Evolutionary conservation across 306 rosid species (phyloP), one percentile per base, ranked within the genome.

Genomic region (Quercus wislizeni): DNA sequence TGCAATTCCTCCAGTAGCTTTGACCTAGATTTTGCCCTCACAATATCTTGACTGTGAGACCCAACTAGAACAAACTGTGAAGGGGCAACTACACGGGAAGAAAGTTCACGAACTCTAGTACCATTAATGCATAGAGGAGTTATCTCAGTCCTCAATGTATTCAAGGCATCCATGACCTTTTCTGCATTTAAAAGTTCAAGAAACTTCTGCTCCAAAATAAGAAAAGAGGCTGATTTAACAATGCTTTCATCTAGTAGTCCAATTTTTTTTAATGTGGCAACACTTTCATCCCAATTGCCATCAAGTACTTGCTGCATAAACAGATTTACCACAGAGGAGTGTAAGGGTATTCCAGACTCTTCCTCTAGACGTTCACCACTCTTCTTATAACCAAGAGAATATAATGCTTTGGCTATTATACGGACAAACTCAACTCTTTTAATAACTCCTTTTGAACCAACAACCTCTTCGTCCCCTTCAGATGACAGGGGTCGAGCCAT

Each of bases 401-500:
- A 93, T 55, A 96, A 82, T 5, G 99, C 99, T 84, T 87, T 96
- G 1, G 97, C 97, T 43, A 96, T 93, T 76, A 96, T 90, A 78
- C 98, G 86, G n/a, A 96, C 99, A 85, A 96, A 96, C 78, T 96
- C 99, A 17, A 85, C 98, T 76, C 80, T 89, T 80, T 85, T 91
- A 64, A 96, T 88, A 65, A 96, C 91, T 82, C 98, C 98, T 84
- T 84, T 96, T 18, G 99, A 86, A 74, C 99, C 99, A 49, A 96
- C 82, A 83, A 96, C 98, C 67, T 89, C 90, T 41, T 85, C 90
- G 35, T 89, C 98, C 97, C 93, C 94, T 85, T 87, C 85, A 51
- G 91, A 81, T 61, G 87, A 80, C 75, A 93, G 91, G 91, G 98
- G 91, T 74, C 98, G 92, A 88, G 99, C 98, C 99, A 96, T 96